phyloP scores from a whole-genome alignment of 495 filamentous ascomycete genomes.

The Rhizodiscina lignyota region DNA sequence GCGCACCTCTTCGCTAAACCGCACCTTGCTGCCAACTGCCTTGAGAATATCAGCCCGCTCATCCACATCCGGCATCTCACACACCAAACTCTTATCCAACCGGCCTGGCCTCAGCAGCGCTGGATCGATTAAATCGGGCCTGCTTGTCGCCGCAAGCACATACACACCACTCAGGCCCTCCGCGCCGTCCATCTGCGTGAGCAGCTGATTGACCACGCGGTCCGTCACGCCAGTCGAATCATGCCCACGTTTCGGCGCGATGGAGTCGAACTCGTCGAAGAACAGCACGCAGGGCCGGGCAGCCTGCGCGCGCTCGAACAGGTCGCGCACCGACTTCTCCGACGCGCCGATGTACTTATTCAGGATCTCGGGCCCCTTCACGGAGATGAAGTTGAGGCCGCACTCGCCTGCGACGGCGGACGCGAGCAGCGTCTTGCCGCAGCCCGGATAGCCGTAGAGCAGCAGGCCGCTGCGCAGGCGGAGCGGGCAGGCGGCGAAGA shows the following conservation, averaged over 20 bases:
- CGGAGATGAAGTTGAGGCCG: conserved; percentile 92
- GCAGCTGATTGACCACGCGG: conserved; percentile 92
- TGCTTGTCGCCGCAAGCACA: conserved; percentile 78
- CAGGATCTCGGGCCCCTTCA: conserved; percentile 93
- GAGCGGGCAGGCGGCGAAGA: conserved; percentile 88
- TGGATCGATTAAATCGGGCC: conserved; percentile 89
- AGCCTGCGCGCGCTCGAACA: conserved; percentile 82
- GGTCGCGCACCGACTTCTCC: conserved; percentile 84
- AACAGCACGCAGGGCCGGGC: conserved; percentile 86
- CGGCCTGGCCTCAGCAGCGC: conserved; percentile 78
- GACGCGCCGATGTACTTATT: conserved; percentile 98
- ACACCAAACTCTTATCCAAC: conserved; percentile 78
- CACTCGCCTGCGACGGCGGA: conserved; percentile 91
- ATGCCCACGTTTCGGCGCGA: conserved; percentile 92
- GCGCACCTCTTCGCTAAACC: conserved; percentile 42
- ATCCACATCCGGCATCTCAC: conserved; percentile 62
- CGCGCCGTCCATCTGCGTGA: conserved; percentile 98
- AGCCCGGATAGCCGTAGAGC: conserved; percentile 88
- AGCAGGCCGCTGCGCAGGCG: conserved; percentile 82
- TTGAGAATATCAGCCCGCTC: conserved; percentile 78
- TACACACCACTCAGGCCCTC: conserved; percentile 91
- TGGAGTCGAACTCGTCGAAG: conserved; percentile 96
- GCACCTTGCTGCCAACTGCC: conserved; percentile 64
- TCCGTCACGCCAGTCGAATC: conserved; percentile 95
- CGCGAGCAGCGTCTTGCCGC: conserved; percentile 88